Conservation (phyloP, 1,139 yeast species). For the Yamadazyma buinensis region DNA sequence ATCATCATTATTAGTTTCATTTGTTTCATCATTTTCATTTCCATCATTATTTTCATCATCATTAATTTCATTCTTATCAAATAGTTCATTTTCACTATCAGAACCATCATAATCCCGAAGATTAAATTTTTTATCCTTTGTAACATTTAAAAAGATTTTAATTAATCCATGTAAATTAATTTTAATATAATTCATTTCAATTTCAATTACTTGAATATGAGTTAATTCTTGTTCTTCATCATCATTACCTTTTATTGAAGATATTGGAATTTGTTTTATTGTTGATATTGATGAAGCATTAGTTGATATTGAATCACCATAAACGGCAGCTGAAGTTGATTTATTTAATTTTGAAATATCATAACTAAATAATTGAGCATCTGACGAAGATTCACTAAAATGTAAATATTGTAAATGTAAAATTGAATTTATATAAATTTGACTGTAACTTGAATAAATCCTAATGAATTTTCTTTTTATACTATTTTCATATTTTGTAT, state of each 20-base stretch:
- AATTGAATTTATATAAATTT: constrained; percentile 57
- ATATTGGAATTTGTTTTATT: constrained; percentile 19
- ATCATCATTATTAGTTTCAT: constrained; percentile 8
- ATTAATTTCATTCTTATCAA: constrained; percentile 30
- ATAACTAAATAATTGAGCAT: constrained; percentile 29
- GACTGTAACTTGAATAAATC: constrained; percentile 52
- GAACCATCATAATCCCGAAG: constrained; percentile 37
- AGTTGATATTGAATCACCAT: constrained; percentile 15
- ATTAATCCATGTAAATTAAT: constrained; percentile 26
- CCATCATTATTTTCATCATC: constrained; percentile 5
- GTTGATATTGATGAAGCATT: constrained; percentile 23
- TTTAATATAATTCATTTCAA: constrained; percentile 33
- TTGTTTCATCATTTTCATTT: constrained; percentile 5
- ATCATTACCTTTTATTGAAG: constrained; percentile 7
- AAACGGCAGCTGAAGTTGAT: constrained; percentile 19
- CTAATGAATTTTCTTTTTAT: constrained; percentile 48
- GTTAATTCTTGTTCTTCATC: constrained; percentile 13
- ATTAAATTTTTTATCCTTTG: constrained; percentile 30
- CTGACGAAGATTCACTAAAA: constrained; percentile 20
- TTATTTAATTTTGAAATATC: constrained; percentile 32
- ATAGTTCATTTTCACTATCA: constrained; percentile 36
- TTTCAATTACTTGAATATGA: constrained; percentile 35
- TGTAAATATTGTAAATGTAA: constrained; percentile 47
- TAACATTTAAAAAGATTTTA: constrained; percentile 26
- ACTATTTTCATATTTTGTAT: constrained; percentile 41